phyloP scores from a whole-genome alignment of 345 rosid species.

The Geranium rotundifolium region DNA sequence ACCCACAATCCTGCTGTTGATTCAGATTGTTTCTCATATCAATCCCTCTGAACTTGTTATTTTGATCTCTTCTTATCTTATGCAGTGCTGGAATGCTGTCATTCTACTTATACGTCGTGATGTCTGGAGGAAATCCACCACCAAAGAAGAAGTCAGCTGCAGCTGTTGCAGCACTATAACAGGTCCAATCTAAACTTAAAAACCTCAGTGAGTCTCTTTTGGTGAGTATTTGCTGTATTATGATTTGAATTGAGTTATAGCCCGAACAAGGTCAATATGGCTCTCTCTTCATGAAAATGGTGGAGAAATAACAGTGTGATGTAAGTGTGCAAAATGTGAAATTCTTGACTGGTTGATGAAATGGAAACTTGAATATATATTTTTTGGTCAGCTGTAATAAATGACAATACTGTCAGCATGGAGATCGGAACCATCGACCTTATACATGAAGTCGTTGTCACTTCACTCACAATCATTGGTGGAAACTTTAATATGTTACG shows the following conservation, averaged over 20 bases:
- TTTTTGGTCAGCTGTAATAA: too few species aligned
- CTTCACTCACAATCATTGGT: too few species aligned
- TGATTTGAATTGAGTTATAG: background rate
- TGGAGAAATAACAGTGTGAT: too few species aligned
- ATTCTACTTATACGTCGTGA: slow-evolving; percentile 61
- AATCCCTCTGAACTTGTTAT: background rate
- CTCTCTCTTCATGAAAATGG: too few species aligned
- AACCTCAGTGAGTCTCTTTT: background rate
- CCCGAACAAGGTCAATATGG: background rate
- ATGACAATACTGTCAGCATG: too few species aligned
- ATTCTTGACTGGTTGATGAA: background rate
- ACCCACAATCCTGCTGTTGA: background rate
- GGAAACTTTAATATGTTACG: too few species aligned
- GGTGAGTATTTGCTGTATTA: background rate
- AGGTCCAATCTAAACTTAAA: background rate
- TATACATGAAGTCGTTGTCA: too few species aligned
- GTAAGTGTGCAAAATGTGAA: background rate
- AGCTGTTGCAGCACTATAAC: slow-evolving; percentile 18
- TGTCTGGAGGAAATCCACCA: slow-evolving; percentile 94
- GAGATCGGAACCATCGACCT: too few species aligned
- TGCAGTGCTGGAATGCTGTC: slow-evolving; percentile 77
- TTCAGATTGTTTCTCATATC: background rate
- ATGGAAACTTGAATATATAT: background rate
- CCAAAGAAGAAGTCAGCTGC: slow-evolving; percentile 61
- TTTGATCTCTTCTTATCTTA: background rate